Evolutionary conservation across 2,329 filamentous ascomycete genomes (phyloP), one percentile per base, ranked within the genome.

Genomic region (Aspergillus persii): DNA sequence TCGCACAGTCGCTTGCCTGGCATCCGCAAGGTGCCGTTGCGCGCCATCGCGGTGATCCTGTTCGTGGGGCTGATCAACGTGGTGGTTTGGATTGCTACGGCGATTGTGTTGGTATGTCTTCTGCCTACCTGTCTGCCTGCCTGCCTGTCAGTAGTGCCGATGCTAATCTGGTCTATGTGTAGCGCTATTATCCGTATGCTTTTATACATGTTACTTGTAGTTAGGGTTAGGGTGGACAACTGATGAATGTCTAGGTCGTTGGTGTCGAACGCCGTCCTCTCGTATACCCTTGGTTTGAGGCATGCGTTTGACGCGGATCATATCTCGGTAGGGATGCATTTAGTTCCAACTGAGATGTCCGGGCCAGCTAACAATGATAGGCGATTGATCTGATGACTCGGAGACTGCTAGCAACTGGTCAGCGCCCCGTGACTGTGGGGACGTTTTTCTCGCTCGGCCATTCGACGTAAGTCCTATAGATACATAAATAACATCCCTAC

Each of bases 231-330:
- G 23, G 8, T 55, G 4, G 31, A 7, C 18, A 23, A 2, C 18
- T 31, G n/a, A 23, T 48, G 23, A 46, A 7, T 36, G 33, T 41
- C 2, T 27, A 84, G 82, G 0, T 78, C 82, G 0, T 83, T 97
- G 62, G 86, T 93, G 53, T 90, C 90, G 2, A 89, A 92, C 2
- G 91, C 92, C 1, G 87, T 93, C 2, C 84, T 98, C 0, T 88
- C 93, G 29, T 98, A 96, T 75, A 91, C 91, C 0, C 84, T 98
- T 9, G 94, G 94, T 2, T 84, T 98, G 11, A 89, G 94, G 47
- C 94, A 98, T 80, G 94, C 94, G n/a, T 86, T 98, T 49, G 95
- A 98, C 71, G 95, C 94, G n/a, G 94, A 98, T 76, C 95, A 98
- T 71, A 91, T 91, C 64, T 87, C 86, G 46, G 81, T 83, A 23